Evolutionary conservation across 2,329 filamentous ascomycete species (phyloP).

Genomic region (Penicillium sp.): DNA sequence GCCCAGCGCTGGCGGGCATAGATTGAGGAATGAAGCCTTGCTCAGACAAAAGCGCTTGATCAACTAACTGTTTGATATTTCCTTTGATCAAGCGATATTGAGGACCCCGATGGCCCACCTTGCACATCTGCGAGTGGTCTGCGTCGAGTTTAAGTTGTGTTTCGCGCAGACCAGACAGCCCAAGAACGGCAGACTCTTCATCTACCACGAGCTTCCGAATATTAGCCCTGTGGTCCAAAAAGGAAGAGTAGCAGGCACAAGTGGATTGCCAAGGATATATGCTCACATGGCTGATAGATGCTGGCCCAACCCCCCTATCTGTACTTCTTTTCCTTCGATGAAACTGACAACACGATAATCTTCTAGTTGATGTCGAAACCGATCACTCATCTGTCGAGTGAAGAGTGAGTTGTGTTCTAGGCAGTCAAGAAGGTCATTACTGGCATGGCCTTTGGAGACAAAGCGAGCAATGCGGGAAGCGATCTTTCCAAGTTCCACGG

Average conservation of each 20-base stretch:
- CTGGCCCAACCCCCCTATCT: constrained; percentile 30
- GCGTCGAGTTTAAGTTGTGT: constrained; percentile 38
- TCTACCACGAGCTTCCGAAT: constrained; percentile 33
- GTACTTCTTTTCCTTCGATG: constrained; percentile 35
- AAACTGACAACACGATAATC: constrained; percentile 38
- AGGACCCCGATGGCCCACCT: constrained; percentile 27
- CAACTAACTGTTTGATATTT: constrained; percentile 35
- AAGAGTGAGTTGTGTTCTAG: constrained; percentile 34
- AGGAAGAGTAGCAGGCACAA: rapidly evolving
- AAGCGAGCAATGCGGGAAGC: constrained; percentile 35
- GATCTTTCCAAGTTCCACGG: constrained; percentile 35
- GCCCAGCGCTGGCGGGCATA: constrained; percentile 8
- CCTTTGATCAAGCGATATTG: constrained; percentile 36
- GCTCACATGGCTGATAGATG: constrained; percentile 34
- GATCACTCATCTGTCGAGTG: constrained; percentile 33
- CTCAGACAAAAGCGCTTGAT: constrained; percentile 31
- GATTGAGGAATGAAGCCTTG: constrained; percentile 32
- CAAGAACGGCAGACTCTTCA: constrained; percentile 38
- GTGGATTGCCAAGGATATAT: too few species aligned
- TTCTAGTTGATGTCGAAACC: constrained; percentile 36
- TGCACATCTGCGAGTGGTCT: constrained; percentile 40
- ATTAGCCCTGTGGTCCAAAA: constrained; percentile 5
- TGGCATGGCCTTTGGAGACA: constrained; percentile 33
- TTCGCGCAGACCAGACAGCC: constrained; percentile 34
- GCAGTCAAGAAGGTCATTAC: constrained; percentile 31